These are phyloP conservation scores for Arachnomyces sp. DNA, from an alignment of 2,329 filamentous ascomycete genomes.

Conservation along the genomic window DNA sequence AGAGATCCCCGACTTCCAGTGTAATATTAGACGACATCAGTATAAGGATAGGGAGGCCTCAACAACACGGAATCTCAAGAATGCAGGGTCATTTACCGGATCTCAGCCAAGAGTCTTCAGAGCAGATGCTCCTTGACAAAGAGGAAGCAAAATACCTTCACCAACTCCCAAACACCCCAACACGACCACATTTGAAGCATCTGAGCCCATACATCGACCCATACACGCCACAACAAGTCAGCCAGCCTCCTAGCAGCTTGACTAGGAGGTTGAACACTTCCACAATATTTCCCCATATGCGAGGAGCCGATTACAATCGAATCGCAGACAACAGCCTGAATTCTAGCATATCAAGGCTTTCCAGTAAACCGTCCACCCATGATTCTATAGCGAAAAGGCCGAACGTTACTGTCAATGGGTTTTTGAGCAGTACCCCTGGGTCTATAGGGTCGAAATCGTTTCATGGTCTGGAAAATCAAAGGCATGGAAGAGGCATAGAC, in stretches of 20 bases:
- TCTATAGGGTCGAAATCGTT: too few relatives aligned
- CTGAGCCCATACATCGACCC: constrained; percentile 5
- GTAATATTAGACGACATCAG: constrained; percentile 13
- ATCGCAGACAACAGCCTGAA: too few relatives aligned
- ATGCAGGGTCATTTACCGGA: background rate
- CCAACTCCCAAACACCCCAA: constrained; percentile 15
- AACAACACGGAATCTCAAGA: constrained; percentile 8
- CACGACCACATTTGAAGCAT: constrained; percentile 16
- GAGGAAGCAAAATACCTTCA: constrained; percentile 17
- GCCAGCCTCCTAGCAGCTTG: constrained; percentile 11
- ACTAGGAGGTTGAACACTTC: constrained; percentile 13
- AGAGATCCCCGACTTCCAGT: constrained; percentile 11
- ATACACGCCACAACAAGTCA: too few relatives aligned
- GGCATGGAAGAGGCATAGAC: too few relatives aligned
- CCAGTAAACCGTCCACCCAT: too few relatives aligned
- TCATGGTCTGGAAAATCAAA: too few relatives aligned
- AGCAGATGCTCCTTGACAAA: constrained; percentile 28
- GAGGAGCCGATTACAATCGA: constrained; percentile 1
- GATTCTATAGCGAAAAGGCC: too few relatives aligned
- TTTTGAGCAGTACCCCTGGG: too few relatives aligned
- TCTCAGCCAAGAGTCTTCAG: constrained; percentile 18
- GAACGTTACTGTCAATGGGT: too few relatives aligned
- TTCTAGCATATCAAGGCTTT: too few relatives aligned
- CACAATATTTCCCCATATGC: constrained; percentile 4
- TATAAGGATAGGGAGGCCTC: constrained; percentile 14